A percentile compares a stretch with the other conserved stretches of the same genome.
These are phyloP conservation scores for Beauveria asiatica DNA, from an alignment of 2,329 filamentous ascomycete genomes.

Conservation along the genomic window DNA sequence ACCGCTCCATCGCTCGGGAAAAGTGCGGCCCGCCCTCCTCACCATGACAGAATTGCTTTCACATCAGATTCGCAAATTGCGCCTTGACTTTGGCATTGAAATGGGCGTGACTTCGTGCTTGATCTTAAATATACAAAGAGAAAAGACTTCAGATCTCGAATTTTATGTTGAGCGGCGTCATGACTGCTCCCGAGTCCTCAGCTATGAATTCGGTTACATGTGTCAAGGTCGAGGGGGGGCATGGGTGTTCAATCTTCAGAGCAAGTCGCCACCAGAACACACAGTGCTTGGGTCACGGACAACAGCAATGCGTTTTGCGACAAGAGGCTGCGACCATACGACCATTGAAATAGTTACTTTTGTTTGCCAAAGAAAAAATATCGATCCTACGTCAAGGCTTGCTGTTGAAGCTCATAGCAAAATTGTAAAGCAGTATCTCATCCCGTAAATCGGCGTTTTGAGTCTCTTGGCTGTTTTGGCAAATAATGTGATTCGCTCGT, in stretches of 20 bases:
- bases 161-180: not conserved
- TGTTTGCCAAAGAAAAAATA: not conserved
- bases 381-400: not conserved
- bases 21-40: slow-evolving; percentile 8
- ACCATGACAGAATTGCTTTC: not conserved
- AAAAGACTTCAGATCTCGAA: too few relatives aligned
- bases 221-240: not conserved
- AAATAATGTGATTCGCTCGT: not conserved
- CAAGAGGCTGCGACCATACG: not conserved
- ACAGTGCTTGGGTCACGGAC: not conserved
- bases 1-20: slow-evolving; percentile 3
- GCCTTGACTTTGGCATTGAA: not conserved
- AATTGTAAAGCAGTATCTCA: not conserved
- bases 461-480: not conserved
- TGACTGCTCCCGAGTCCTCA: not conserved
- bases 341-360: not conserved
- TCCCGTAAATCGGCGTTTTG: not conserved
- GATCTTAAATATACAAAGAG: too few relatives aligned
- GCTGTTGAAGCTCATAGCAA: not conserved
- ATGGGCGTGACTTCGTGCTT: not conserved
- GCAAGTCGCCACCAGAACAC: not conserved
- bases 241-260: not conserved
- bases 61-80: not conserved
- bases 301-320: not conserved
- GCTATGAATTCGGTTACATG: not conserved